Evolutionary conservation across 2,329 filamentous ascomycete genomes (phyloP), one percentile per base, ranked within the genome.

Genomic region (Fusarium luffae): DNA sequence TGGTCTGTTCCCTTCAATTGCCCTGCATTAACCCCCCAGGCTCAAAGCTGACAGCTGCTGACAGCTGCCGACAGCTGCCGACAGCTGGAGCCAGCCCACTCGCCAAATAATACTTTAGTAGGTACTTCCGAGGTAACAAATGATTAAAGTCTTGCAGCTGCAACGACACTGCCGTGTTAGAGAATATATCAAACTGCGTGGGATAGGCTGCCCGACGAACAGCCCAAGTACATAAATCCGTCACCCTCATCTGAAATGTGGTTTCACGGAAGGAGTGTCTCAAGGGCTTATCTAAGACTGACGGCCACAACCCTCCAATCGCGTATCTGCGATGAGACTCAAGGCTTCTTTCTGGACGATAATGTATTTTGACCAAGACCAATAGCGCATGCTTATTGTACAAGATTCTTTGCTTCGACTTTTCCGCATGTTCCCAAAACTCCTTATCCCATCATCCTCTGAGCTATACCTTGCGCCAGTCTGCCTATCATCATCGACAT

Each of bases 381-480:
- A 55, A 50, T 59, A 66, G 56, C 42, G 52, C 51, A 66, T 70
- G 62, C 57, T 73, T 70, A 61, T 68, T 75, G 71, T 75, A 75
- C 65, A 67, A 54, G 61, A 48, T 63, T 46, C 23, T 37, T 64
- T 62, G 58, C 48, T 60, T 71, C 62, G 54, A 71, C 71, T 73
- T 75, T 75, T 74, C 54, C 54, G 54, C 64, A 66, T 69, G 54
- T 64, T 68, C 68, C 72, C 66, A 74, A 69, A 75, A 75, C 70
- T 73, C 73, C 70, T 68, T 59, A 60, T 51, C 54, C 42, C 59
- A 32, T 56, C 66, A 49, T 66, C 63, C 50, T 49, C 47, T 42
- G 46, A 60, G 47, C 41, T 55, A 50, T 66, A 23, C 47, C 59
- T 54, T 74, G 52, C 73, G 67, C 71, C 73, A 68, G 65, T 70